Percentiles rank a stretch among this genome's conserved stretches.
Conservation (phyloP, 1,284 basidiomycete species). For the Irpex rosettiformis region DNA sequence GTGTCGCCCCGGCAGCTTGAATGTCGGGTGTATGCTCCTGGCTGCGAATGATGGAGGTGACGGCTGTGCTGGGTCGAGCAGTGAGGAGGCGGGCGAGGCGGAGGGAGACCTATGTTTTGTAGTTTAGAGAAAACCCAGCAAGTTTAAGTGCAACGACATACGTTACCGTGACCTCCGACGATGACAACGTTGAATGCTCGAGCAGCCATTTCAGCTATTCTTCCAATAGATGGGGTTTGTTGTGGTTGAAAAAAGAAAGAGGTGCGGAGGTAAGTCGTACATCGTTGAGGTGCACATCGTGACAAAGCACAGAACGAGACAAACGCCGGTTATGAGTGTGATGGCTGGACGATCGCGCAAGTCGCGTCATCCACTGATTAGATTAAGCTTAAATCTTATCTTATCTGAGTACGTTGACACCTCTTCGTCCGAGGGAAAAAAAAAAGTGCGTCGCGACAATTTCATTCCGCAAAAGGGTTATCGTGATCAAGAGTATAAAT, state of each 20-base stretch:
- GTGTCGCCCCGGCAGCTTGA: conserved; percentile 37
- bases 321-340: not conserved
- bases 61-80: conserved; percentile 33
- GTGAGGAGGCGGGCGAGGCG: conserved; percentile 49
- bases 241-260: not conserved
- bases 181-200: conserved; percentile 30
- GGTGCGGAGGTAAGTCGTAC: no score
- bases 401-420: no score
- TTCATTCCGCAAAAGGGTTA: no score
- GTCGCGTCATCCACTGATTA: no score
- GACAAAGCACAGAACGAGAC: no score
- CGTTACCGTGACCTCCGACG: conserved; percentile 52
- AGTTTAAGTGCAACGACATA: conserved; percentile 13
- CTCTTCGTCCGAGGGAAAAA: no score
- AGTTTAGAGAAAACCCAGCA: not conserved
- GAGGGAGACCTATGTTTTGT: conserved; percentile 45
- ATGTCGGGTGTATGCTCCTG: conserved; percentile 47
- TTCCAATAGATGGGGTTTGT: not conserved
- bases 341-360: no score
- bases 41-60: conserved; percentile 59
- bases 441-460: no score
- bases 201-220: conserved; percentile 2
- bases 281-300: no score
- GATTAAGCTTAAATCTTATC: no score
- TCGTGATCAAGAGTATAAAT: no score